Evolutionary conservation across 2,329 filamentous ascomycete genomes (phyloP).

Genomic region (Colletotrichum spaethianum): DNA sequence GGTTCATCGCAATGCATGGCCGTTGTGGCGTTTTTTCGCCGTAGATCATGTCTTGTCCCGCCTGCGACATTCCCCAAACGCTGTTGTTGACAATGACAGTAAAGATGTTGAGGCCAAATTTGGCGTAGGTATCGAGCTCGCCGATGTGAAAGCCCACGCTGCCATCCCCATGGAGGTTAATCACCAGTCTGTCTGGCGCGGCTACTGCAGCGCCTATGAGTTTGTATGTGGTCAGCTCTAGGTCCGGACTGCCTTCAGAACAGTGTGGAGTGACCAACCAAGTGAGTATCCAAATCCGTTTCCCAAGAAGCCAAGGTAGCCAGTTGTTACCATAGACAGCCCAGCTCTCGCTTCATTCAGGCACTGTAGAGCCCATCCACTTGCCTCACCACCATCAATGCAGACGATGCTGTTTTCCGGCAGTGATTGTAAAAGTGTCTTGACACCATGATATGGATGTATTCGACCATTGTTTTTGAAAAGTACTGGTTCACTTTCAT

Average conservation of each 20-base stretch:
- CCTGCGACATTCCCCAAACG: slow-evolving; percentile 34
- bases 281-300: slow-evolving; percentile 32
- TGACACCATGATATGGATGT: slow-evolving; percentile 25
- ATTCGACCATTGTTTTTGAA: slow-evolving; percentile 2
- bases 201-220: slow-evolving; percentile 25
- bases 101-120: slow-evolving; percentile 25
- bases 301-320: slow-evolving; percentile 18
- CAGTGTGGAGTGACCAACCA: background rate
- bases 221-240: background rate
- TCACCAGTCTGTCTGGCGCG: slow-evolving; percentile 16
- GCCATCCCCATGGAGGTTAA: slow-evolving; percentile 29
- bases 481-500: slow-evolving; percentile 5
- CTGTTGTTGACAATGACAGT: slow-evolving; percentile 25
- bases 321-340: slow-evolving; percentile 20
- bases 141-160: slow-evolving; percentile 28
- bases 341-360: slow-evolving; percentile 11
- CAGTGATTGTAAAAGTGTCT: background rate
- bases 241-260: no score
- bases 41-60: slow-evolving; percentile 26
- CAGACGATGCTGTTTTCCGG: slow-evolving; percentile 21
- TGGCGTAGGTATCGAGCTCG: slow-evolving; percentile 32
- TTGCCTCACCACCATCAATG: slow-evolving; percentile 20
- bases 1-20: slow-evolving; percentile 30
- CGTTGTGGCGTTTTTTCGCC: slow-evolving; percentile 25
- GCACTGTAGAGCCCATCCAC: slow-evolving; percentile 25